A percentile compares a stretch with the other conserved stretches of the same genome.
phyloP scores from a whole-genome alignment of 352 stramenopile species.

The Phytopythium delawarense region DNA sequence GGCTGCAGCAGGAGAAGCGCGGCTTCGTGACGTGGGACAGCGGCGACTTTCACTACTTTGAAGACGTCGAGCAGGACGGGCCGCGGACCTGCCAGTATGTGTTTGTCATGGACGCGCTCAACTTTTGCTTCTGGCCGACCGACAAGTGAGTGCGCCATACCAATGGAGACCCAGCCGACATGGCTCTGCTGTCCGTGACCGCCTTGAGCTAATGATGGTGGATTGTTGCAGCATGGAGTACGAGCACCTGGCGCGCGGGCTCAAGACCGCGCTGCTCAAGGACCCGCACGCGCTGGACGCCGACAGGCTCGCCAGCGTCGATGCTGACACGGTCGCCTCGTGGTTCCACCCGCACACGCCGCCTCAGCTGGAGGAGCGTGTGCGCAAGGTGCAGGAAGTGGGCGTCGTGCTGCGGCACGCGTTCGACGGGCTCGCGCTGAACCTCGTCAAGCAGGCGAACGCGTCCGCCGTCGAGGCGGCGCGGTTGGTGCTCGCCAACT shows the following conservation, averaged over 20 bases:
- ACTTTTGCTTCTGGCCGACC: slow-evolving; percentile 91
- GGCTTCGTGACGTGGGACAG: slow-evolving; percentile 71
- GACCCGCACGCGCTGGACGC: slow-evolving; percentile 64
- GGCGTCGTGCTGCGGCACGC: slow-evolving; percentile 41
- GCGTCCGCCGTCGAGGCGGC: slow-evolving; percentile 58
- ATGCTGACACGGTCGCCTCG: slow-evolving; percentile 34
- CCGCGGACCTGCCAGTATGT: slow-evolving; percentile 84
- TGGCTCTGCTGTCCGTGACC: too few relatives aligned
- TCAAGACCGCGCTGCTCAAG: slow-evolving; percentile 64
- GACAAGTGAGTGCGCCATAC: slow-evolving; percentile 32
- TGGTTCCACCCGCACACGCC: slow-evolving; percentile 68
- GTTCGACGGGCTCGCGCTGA: slow-evolving; percentile 46
- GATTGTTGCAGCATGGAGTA: slow-evolving; percentile 73
- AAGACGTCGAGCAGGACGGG: slow-evolving; percentile 55
- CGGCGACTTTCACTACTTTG: slow-evolving; percentile 81
- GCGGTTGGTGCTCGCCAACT: slow-evolving; percentile 57
- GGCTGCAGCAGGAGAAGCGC: slow-evolving; percentile 29
- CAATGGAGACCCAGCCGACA: not conserved
- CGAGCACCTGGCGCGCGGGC: slow-evolving; percentile 68
- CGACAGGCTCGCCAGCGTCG: slow-evolving; percentile 32
- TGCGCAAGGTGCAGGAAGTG: slow-evolving; percentile 56
- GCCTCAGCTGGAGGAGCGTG: slow-evolving; percentile 55
- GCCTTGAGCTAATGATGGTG: not conserved
- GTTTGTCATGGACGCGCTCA: slow-evolving; percentile 86
- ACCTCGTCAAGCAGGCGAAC: slow-evolving; percentile 46